Conservation (phyloP, 352 stramenopile species). For the Globisporangium orthogonon region DNA sequence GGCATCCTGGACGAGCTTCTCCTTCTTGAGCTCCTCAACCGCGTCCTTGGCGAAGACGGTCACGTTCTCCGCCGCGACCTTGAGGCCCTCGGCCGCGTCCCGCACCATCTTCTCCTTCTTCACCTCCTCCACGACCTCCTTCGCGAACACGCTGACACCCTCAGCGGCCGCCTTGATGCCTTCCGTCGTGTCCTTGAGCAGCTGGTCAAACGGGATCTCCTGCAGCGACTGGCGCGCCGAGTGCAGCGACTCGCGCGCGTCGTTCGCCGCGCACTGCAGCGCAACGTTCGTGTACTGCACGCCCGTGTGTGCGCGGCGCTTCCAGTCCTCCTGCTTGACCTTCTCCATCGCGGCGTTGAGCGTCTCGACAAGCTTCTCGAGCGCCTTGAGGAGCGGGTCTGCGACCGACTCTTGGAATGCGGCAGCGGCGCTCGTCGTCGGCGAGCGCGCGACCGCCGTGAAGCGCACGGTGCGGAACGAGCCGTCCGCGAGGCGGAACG, state of each 20-base stretch:
- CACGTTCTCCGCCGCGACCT: conserved; percentile 30
- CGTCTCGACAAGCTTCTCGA: conserved; percentile 79
- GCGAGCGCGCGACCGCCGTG: conserved; percentile 44
- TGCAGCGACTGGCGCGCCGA: conserved; percentile 51
- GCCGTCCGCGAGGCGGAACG: conserved; percentile 34
- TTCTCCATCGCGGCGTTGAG: conserved; percentile 75
- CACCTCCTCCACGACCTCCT: conserved; percentile 71
- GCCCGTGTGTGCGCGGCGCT: conserved; percentile 41
- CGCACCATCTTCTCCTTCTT: conserved; percentile 21
- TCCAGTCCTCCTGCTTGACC: conserved; percentile 78
- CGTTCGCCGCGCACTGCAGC: conserved; percentile 46
- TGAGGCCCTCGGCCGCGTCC: conserved; percentile 8
- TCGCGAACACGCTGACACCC: conserved; percentile 65
- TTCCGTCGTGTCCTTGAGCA: conserved; percentile 74
- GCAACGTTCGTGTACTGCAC: conserved; percentile 59
- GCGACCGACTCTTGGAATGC: conserved; percentile 79
- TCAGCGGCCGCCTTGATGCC: conserved; percentile 74
- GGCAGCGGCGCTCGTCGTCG: conserved; percentile 14
- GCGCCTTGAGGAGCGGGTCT: conserved; percentile 70
- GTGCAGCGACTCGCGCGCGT: conserved; percentile 47
- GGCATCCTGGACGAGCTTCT: conserved; percentile 15
- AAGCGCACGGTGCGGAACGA: conserved; percentile 58
- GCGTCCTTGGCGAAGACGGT: conserved; percentile 44
- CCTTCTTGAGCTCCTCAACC: conserved; percentile 64
- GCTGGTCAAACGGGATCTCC: conserved; percentile 80